Evolutionary conservation across 306 rosid species (phyloP).

Genomic region (Oemleria cerasiformis): DNA sequence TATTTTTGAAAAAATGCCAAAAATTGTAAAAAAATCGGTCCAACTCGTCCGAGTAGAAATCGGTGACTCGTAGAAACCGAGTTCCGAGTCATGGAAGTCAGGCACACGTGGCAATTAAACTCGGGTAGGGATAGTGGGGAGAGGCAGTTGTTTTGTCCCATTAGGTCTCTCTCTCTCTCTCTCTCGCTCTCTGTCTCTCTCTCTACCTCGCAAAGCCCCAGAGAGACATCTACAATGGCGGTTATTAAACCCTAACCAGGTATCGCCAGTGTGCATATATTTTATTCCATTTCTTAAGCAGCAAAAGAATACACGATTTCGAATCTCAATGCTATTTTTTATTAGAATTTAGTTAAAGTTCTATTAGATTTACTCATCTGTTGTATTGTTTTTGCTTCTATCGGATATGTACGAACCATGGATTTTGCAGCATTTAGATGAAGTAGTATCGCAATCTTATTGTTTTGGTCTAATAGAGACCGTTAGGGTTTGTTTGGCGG

Average conservation of each 20-base stretch:
- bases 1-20: neutral
- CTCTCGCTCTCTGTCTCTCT: constrained; percentile 22
- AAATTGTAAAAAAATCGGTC: neutral
- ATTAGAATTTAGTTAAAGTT: neutral
- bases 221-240: constrained; percentile 27
- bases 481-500: constrained; percentile 17
- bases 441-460: constrained; percentile 3
- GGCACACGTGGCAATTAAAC: constrained; percentile 15
- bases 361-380: neutral
- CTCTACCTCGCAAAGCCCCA: constrained; percentile 20
- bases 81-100: constrained; percentile 28
- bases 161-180: constrained; percentile 22
- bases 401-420: constrained; percentile 28
- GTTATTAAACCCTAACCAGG: constrained; percentile 36
- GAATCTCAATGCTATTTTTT: neutral
- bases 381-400: neutral
- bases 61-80: constrained; percentile 26
- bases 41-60: constrained; percentile 28
- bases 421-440: constrained; percentile 18
- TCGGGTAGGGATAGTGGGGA: constrained; percentile 34
- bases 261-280: neutral
- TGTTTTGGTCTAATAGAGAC: neutral
- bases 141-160: constrained; percentile 22
- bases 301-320: neutral
- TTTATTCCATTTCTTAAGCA: neutral